Percentiles rank a stretch among this genome's conserved stretches.
Evolutionary conservation across 1,139 yeast species (phyloP).

Genomic region (Yamadazyma oceani): DNA sequence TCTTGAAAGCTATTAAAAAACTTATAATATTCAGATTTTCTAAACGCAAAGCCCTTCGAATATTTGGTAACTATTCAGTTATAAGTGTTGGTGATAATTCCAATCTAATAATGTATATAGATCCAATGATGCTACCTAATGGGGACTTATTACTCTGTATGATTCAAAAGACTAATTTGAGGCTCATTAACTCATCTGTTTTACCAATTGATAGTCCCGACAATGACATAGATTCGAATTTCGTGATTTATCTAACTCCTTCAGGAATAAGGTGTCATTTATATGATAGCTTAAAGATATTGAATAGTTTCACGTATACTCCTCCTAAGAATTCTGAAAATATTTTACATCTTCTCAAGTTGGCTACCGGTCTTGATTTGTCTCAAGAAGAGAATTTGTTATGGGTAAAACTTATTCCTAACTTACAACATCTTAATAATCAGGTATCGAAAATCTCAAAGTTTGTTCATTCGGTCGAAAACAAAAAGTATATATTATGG

Average conservation of each 20-base stretch:
- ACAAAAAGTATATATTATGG: constrained; percentile 65
- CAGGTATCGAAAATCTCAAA: constrained; percentile 63
- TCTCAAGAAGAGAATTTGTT: constrained; percentile 15
- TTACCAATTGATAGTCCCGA: constrained; percentile 18
- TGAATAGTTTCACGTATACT: constrained; percentile 40
- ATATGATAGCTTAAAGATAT: constrained; percentile 42
- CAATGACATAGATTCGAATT: constrained; percentile 21
- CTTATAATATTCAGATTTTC: constrained; percentile 50
- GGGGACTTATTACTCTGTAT: constrained; percentile 49
- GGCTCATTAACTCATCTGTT: constrained; percentile 32
- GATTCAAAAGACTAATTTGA: constrained; percentile 25
- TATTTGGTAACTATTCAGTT: constrained; percentile 58
- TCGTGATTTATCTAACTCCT: constrained; percentile 67
- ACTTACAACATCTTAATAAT: constrained; percentile 65
- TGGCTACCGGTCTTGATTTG: constrained; percentile 54
- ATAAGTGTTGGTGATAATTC: constrained; percentile 16
- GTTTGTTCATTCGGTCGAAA: constrained; percentile 51
- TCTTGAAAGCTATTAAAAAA: constrained; percentile 60
- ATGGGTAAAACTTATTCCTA: constrained; percentile 72
- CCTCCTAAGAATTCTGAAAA: constrained; percentile 54
- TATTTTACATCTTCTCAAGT: constrained; percentile 46
- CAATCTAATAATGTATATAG: constrained; percentile 44
- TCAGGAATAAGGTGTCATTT: constrained; percentile 73
- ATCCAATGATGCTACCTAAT: constrained; percentile 52
- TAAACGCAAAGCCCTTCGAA: constrained; percentile 35